Percentiles rank a stretch among this genome's conserved stretches.
These are phyloP conservation scores for Dactylellina haptotyla DNA, from an alignment of 2,329 filamentous ascomycete species.

Conservation along the genomic window DNA sequence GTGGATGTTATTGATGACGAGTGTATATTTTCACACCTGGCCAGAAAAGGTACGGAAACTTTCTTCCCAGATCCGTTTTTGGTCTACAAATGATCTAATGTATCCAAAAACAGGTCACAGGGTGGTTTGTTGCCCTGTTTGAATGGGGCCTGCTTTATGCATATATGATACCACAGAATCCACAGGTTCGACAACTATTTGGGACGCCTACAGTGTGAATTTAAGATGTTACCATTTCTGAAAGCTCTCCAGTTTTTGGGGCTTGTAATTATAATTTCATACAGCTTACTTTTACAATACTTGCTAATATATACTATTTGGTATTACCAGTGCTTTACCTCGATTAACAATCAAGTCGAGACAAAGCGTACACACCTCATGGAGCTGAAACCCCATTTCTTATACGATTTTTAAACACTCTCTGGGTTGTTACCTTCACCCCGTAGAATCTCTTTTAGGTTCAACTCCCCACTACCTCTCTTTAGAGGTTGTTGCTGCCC, in stretches of 20 bases:
- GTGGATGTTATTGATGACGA: slow-evolving; percentile 99
- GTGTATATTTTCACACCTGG: slow-evolving; percentile 98
- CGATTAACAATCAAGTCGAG: too few relatives aligned
- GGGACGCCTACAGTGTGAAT: slow-evolving; percentile 39
- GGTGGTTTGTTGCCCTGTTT: slow-evolving; percentile 54
- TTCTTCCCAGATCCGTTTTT: background rate
- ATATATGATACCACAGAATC: slow-evolving; percentile 49
- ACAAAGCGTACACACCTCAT: too few relatives aligned
- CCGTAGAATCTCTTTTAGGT: slow-evolving; percentile 82
- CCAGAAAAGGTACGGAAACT: slow-evolving; percentile 83
- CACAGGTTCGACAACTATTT: slow-evolving; percentile 35
- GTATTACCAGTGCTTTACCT: too few relatives aligned
- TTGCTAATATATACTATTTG: too few relatives aligned
- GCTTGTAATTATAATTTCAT: slow-evolving; percentile 4
- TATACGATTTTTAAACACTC: too few relatives aligned
- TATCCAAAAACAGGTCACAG: slow-evolving; percentile 54
- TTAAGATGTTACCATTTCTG: background rate
- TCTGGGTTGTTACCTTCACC: slow-evolving; percentile 58
- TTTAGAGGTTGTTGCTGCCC: slow-evolving; percentile 81
- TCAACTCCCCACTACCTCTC: slow-evolving; percentile 85
- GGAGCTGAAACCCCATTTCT: too few relatives aligned
- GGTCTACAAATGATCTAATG: background rate
- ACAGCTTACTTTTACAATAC: too few relatives aligned
- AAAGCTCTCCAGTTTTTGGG: background rate
- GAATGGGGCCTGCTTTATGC: slow-evolving; percentile 57